These are phyloP conservation scores for Lactarius sp. DNA, from an alignment of 768 basidiomycete species.

Conservation along the genomic window DNA sequence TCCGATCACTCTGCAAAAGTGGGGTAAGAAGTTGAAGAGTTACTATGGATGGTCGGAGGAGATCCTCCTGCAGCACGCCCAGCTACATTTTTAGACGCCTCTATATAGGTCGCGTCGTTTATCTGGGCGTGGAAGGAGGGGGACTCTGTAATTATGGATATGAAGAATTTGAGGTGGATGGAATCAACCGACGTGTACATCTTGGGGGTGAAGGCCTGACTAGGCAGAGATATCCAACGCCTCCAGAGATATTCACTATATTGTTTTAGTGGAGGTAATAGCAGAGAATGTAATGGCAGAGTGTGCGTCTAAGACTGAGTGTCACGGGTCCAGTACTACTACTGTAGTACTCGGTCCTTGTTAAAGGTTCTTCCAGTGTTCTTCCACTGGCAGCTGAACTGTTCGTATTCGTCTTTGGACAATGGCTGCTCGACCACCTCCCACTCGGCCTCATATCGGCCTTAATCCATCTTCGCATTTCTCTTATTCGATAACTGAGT, in stretches of 20 bases:
- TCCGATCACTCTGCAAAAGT: conserved; percentile 27
- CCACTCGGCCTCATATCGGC: conserved; percentile 27
- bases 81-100: not conserved
- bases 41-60: conserved; percentile 33
- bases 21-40: conserved; percentile 29
- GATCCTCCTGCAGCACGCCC: conserved; percentile 22
- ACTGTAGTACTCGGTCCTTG: not conserved
- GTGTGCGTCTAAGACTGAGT: too few species aligned
- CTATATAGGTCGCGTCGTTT: not conserved
- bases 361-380: too few species aligned
- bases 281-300: too few species aligned
- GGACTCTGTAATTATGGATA: not conserved
- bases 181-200: not conserved
- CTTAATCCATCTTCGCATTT: conserved; percentile 25
- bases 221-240: not conserved
- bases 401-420: not conserved
- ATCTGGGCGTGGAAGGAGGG: not conserved
- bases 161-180: not conserved
- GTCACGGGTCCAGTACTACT: not conserved
- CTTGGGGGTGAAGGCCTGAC: not conserved
- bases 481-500: conserved; percentile 27
- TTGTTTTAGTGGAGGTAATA: conserved; percentile 10
- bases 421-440: conserved; percentile 28
- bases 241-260: conserved; percentile 13
- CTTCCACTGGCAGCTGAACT: too few species aligned